Evolutionary conservation across 1,284 basidiomycete genomes (phyloP), one percentile per base, ranked within the genome.

Genomic region (Leccinum fallax): DNA sequence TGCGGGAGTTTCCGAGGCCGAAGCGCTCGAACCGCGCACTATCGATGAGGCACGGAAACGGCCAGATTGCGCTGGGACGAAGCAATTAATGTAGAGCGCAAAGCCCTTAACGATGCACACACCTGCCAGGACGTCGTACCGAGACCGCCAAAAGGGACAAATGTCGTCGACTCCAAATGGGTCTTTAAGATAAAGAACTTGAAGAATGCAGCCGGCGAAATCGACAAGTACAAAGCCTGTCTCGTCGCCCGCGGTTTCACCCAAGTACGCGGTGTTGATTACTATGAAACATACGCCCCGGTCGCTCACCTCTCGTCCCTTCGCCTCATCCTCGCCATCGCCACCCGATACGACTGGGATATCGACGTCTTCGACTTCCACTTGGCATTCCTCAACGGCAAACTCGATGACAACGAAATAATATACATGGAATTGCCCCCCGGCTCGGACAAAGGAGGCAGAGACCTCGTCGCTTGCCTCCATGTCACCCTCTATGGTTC

Each of bases 1-100:
- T 34, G 38, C 16, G 0, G 53, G 60, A 0, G 26, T 34, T n/a
- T 16, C 1, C 2, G n/a, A 51, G 11, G 52, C 51, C 0, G 36
- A 63, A 24, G 62, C 16, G 11, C 24, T 63, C 11, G 52, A 63
- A 13, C 52, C 34, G 19, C 10, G 1, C 38, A 40, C 38, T n/a
- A 40, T 40, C 16, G 16, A 40, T 40, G 38, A 40, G 38, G 8
- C 38, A 5, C 8, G 16, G 8, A 40, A 40, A 40, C 16, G 8
- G 16, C 16, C 38, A 3, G 38, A 40, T n/a, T 40, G 6, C 13
- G 16, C 38, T 40, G 38, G 16, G 16, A 40, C 8, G 8, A 40
- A 40, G 38, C 38, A n/a, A 40, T 40, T 4, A 40, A 40, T 40
- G 38, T 8, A n/a, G 36, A 38, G 11, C 15, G 15, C 36, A 38